These are phyloP conservation scores for Hyaloraphidium curvatum DNA, from an alignment of 192 early-diverging fungal genomes.

Conservation along the genomic window DNA sequence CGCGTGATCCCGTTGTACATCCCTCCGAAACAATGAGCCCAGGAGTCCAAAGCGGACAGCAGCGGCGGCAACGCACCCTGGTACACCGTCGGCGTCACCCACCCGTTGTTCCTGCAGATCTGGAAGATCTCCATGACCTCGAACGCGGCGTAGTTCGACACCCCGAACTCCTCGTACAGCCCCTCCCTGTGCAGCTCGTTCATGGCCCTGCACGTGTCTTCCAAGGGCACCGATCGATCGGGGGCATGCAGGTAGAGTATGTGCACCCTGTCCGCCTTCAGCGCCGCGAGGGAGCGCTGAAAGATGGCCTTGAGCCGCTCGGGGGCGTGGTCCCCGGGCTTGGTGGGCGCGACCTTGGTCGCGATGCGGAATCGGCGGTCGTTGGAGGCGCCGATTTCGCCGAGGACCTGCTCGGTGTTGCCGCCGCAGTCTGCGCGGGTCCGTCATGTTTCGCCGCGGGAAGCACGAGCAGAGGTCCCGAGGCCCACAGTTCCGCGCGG, in stretches of 20 bases:
- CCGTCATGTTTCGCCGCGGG: neutral
- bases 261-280: slow-evolving; percentile 1
- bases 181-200: slow-evolving; percentile 4
- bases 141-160: neutral
- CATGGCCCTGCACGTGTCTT: neutral
- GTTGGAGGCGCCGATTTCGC: slow-evolving; percentile 11
- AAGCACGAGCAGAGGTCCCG: slow-evolving; percentile 2
- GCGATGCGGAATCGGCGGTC: neutral
- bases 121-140: neutral
- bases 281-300: neutral
- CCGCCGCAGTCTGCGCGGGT: neutral
- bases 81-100: neutral
- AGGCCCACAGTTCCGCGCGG: slow-evolving; percentile 26
- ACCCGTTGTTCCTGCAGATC: neutral
- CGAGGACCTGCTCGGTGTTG: slow-evolving; percentile 21
- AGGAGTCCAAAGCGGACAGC: neutral
- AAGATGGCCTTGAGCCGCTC: neutral
- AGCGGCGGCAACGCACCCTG: neutral
- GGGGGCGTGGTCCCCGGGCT: neutral
- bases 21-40: neutral
- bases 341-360: neutral
- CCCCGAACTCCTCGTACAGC: neutral
- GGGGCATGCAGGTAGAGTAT: slow-evolving; percentile 1
- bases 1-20: slow-evolving; percentile 24
- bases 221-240: neutral